Conservation (phyloP, 148 eudicot genomes). For the Camellia lanceoleosa region DNA sequence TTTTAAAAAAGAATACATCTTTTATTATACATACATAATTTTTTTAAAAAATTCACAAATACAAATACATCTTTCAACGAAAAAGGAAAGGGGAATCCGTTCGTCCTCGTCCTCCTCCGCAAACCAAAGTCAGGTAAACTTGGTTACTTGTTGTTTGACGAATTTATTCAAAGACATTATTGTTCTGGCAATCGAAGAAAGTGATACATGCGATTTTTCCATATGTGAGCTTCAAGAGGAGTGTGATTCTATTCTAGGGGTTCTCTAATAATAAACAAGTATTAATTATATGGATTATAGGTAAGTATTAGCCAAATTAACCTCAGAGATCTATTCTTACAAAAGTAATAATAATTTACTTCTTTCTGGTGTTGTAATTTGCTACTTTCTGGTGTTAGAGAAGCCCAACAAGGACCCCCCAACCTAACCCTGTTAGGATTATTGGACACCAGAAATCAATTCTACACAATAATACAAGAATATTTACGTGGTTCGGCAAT, state of each 20-base stretch:
- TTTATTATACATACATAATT: no score
- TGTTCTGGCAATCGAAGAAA: constrained; percentile 48
- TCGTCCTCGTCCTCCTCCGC: not conserved
- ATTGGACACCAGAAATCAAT: no score
- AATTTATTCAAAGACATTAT: no score
- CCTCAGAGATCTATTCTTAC: constrained; percentile 66
- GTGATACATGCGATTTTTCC: constrained; percentile 56
- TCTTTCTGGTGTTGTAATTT: no score
- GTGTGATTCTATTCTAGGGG: constrained; percentile 74
- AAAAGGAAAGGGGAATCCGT: no score
- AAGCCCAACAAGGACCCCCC: no score
- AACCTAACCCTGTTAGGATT: no score
- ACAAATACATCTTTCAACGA: no score
- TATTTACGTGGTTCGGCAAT: no score
- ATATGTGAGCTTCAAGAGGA: constrained; percentile 92
- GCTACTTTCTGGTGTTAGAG: constrained; percentile 62
- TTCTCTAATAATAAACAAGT: constrained; percentile 62
- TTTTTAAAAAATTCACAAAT: no score
- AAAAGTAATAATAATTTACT: constrained; percentile 38
- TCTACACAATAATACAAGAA: no score
- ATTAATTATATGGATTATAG: constrained; percentile 65
- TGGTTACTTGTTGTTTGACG: constrained; percentile 42
- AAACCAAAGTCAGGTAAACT: constrained; percentile 41
- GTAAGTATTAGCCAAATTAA: constrained; percentile 52
- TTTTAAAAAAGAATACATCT: no score